Base-by-base conservation (phyloP, 139 green algal species). In the Spirogloea muscicola region DNA sequence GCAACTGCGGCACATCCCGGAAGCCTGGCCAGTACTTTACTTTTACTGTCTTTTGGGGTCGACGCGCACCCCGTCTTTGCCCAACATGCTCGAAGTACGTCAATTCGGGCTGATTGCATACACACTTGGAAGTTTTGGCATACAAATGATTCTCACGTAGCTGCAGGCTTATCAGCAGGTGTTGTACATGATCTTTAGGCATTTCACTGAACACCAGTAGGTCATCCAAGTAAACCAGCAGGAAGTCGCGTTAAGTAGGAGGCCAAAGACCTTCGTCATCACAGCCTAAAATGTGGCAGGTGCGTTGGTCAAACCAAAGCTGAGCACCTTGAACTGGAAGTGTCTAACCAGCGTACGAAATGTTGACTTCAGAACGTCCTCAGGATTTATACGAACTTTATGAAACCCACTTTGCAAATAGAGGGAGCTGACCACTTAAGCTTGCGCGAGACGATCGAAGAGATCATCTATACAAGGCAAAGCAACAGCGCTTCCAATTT, bases 171-270 rank as follows among this genome's bases (percentile, higher is more conserved):
- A n/a, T n/a, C n/a, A n/a, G n/a, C n/a, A n/a, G n/a, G n/a, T n/a
- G n/a, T n/a, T n/a, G n/a, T n/a, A n/a, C n/a, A n/a, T n/a, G n/a
- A n/a, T n/a, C n/a, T n/a, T n/a, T n/a, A n/a, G n/a, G n/a, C n/a
- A n/a, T n/a, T n/a, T n/a, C n/a, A n/a, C n/a, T n/a, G n/a, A n/a
- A n/a, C n/a, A n/a, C n/a, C n/a, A n/a, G n/a, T n/a, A n/a, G n/a
- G 33, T 90, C 82, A 63, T 88, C 82, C 2, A 90, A 58, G 36
- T 86, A 88, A 33, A 88, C 64, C 13, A 83, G 33, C 0, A 90
- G 73, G 49, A 82, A 88, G 3, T 63, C 29, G 61, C 84, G n/a
- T 16, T 75, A 49, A 88, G 52, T 10, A 59, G 55, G 1, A 63
- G 31, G 3, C 58, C 4, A 10, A 90, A 76, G 1, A 86, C 64